Conservation (phyloP, 371 early-diverging fungal species). For the Mucor irregularis region DNA sequence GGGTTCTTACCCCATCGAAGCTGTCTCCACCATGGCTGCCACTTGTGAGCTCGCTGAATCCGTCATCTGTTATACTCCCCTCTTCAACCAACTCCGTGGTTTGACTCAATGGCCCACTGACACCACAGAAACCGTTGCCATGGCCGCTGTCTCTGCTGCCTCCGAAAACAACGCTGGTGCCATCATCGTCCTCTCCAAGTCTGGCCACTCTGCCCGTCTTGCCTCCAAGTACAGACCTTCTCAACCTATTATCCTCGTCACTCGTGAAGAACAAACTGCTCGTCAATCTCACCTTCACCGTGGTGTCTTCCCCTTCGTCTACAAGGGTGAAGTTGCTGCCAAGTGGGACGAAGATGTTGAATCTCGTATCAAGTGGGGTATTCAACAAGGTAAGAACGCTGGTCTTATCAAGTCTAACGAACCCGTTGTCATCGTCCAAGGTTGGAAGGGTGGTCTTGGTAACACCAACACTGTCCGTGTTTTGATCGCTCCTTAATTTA, state of each 20-base stretch:
- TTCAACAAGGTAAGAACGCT: constrained; percentile 64
- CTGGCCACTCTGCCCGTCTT: constrained; percentile 84
- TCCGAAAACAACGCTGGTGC: constrained; percentile 84
- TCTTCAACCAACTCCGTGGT: constrained; percentile 76
- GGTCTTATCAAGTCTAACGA: constrained; percentile 68
- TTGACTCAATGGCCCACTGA: constrained; percentile 74
- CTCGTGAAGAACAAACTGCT: constrained; percentile 77
- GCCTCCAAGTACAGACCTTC: constrained; percentile 92
- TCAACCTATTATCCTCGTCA: constrained; percentile 88
- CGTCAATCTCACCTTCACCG: constrained; percentile 85
- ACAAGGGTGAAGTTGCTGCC: constrained; percentile 49
- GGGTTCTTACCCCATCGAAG: constrained; percentile 76
- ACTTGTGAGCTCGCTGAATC: constrained; percentile 73
- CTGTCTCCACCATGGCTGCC: constrained; percentile 74
- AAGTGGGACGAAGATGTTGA: constrained; percentile 90
- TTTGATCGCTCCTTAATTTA: constrained; percentile 42
- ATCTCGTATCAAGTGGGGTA: constrained; percentile 75
- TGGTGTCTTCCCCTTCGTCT: constrained; percentile 87
- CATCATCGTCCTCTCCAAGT: constrained; percentile 83
- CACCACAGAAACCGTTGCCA: constrained; percentile 90
- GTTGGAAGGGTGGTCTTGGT: constrained; percentile 79
- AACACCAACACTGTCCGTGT: constrained; percentile 87
- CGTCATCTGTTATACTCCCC: constrained; percentile 70
- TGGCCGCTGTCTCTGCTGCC: constrained; percentile 86
- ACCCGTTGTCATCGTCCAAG: constrained; percentile 76